Base-by-base conservation (phyloP, 2,329 filamentous ascomycete genomes). In the Phoma herbarum region DNA sequence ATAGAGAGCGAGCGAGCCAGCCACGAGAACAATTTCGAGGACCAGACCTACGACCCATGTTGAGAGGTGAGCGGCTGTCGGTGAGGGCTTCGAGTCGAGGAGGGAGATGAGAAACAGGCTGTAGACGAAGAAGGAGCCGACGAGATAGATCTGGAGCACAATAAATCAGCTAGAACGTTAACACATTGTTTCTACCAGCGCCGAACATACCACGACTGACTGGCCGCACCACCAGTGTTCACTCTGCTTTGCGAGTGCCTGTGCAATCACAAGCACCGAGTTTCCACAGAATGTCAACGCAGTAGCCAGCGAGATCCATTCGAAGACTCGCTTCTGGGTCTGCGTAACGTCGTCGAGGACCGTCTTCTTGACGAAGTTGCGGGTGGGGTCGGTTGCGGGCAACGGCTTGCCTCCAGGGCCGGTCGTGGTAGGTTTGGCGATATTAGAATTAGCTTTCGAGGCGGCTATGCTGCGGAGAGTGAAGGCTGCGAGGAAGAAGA, bases 321-420 rank as follows among this genome's bases (percentile, higher is more conserved):
- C 87, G 77, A 97, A 96, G 47, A 91, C 80, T 35, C 86, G 82
- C 75, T 91, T 92, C 66, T 88, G 83, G 45, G 83, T 81, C n/a
- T 81, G 84, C 61, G 88, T 89, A 75, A 92, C 88, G 66, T 87
- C 83, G 60, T 78, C 79, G 62, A 78, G 75, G 50, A 75, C 75
- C 60, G 80, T 77, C 68, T 82, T 81, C 63, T 80, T 80, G 74
- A 82, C 71, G 57, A 73, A 68, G 70, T 77, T 71, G 69, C 67
- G 75, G 49, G 74, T 78, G 63, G 76, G 78, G 68, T 79, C 81
- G 71, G 77, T 86, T 73, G 88, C 90, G 59, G 92, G 93, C 52
- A 97, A 82, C 31, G 92, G 92, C 76, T 96, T 93, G 66, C 93
- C 94, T 55, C 92, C 93, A 1, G 93, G 93, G n/a, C 93, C 93